Evolutionary conservation across 2,329 filamentous ascomycete genomes (phyloP).

Genomic region (Paecilomyces niveus): DNA sequence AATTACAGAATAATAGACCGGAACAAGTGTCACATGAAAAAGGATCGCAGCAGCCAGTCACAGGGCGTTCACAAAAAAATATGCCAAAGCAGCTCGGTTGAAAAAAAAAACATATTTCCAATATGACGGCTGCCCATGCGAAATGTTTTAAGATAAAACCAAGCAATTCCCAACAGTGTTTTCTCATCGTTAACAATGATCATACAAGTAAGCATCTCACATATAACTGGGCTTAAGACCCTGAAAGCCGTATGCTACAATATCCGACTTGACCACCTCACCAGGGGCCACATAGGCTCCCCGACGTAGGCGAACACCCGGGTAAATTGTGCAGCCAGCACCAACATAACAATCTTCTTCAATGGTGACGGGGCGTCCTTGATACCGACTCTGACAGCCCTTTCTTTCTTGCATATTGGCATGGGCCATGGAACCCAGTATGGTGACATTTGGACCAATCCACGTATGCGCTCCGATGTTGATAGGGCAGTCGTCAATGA

Average conservation of each 20-base stretch:
- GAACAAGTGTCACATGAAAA: background rate
- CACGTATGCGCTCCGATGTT: constrained; percentile 63
- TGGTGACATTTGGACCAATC: constrained; percentile 78
- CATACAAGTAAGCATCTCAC: constrained; percentile 15
- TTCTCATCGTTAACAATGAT: background rate
- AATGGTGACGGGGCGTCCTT: constrained; percentile 66
- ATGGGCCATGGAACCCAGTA: constrained; percentile 68
- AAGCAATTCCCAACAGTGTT: background rate
- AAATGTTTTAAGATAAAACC: background rate
- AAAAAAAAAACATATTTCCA: background rate
- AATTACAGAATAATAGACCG: background rate
- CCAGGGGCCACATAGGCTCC: constrained; percentile 40
- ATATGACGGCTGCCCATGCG: too few relatives aligned
- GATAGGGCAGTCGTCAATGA: constrained; percentile 80
- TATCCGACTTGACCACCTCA: constrained; percentile 37
- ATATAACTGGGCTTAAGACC: constrained; percentile 35
- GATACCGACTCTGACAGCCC: constrained; percentile 64
- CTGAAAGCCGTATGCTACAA: constrained; percentile 36
- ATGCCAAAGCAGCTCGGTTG: background rate
- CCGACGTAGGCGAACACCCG: constrained; percentile 35
- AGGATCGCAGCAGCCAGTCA: background rate
- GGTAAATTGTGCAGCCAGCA: constrained; percentile 52
- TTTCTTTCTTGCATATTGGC: constrained; percentile 67
- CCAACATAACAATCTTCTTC: constrained; percentile 65
- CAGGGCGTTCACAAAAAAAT: background rate